Conservation (phyloP, 345 rosid species). For the Kernera saxatilis region DNA sequence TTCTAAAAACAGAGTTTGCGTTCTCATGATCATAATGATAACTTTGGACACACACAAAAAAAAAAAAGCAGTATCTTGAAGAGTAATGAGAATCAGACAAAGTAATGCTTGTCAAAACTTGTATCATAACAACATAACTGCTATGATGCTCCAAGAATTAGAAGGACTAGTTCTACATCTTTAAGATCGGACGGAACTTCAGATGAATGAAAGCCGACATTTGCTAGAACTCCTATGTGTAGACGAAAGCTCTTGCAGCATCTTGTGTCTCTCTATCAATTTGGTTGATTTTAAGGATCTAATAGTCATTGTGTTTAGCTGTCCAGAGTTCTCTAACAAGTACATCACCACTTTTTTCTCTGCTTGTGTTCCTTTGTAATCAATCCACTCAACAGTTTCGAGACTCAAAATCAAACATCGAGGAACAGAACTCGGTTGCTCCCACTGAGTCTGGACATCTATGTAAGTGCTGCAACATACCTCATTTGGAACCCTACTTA, state of each 20-base stretch:
- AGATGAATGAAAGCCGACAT: not conserved
- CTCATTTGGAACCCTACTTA: not conserved
- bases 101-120: too few species aligned
- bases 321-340: not conserved
- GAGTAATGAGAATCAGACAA: too few species aligned
- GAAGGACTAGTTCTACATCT: too few species aligned
- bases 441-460: not conserved
- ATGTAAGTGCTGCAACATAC: not conserved
- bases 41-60: too few species aligned
- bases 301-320: not conserved
- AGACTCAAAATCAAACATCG: not conserved
- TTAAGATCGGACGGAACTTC: not conserved
- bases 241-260: not conserved
- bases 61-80: too few species aligned
- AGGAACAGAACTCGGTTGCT: not conserved
- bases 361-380: not conserved
- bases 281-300: not conserved
- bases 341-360: not conserved
- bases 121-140: too few species aligned
- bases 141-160: too few species aligned
- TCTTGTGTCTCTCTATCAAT: not conserved
- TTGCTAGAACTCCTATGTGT: not conserved
- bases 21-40: too few species aligned
- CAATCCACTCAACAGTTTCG: conserved; percentile 1
- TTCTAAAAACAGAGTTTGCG: too few species aligned